Evolutionary conservation across 495 filamentous ascomycete species (phyloP), one percentile per base, ranked within the genome.

Genomic region (Neurospora tetraspora): DNA sequence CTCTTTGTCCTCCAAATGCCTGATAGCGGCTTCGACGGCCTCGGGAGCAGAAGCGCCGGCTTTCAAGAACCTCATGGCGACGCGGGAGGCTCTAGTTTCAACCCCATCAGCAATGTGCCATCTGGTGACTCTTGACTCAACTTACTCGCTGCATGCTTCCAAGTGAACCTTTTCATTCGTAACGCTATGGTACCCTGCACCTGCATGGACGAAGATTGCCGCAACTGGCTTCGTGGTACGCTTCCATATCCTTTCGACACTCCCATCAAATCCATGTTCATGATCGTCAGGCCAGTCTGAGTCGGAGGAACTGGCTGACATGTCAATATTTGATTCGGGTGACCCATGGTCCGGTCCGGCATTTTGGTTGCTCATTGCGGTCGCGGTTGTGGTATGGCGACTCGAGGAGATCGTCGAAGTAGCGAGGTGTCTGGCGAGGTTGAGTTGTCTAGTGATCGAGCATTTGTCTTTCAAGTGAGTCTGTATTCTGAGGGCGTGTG

Each of bases 151-250:
- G 80, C 96, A 98, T 27, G 93, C 92, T 76, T 91, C 83, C 14
- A 98, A 86, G 78, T 99, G 96, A 43, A 91, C 84, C 18, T 84
- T 82, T 78, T 98, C 94, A 81, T 98, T 98, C 69, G 91, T 86
- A 18, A 84, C 77, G 76, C 93, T 97, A 80, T 99, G 96, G 77
- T 91, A 98, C n/a, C 96, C 96, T 20, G 96, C 96, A 14, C 96
- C 96, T 27, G 94, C 96, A 84, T 99, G 96, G 72, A 98, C 89
- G 78, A 97, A 98, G 40, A 98, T 92, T n/a, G 91, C 92, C 73
- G 83, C 78, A 23, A 86, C 80, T 37, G 61, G 74, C 42, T 72
- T 77, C 12, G 68, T n/a, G 4, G 53, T 68, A 31, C 74, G 74
- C 43, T 68, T 75, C 72, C 74, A 76, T 18, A 76, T 69, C 23